phyloP scores from a whole-genome alignment of 805 yeast genomes.

The Sporopachydermia lactativora region DNA sequence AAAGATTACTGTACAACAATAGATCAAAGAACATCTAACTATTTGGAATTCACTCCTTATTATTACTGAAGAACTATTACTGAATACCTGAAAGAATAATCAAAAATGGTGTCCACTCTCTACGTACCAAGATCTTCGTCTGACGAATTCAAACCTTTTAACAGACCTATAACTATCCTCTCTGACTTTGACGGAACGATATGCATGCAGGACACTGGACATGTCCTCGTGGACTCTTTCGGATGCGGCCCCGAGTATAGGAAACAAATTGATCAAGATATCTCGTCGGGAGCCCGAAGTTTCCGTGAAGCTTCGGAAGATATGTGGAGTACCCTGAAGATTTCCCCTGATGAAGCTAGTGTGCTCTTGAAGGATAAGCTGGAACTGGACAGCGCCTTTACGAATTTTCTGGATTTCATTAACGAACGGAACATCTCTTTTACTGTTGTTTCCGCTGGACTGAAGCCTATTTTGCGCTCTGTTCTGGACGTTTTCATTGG shows the following conservation, averaged over 20 bases:
- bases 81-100: too few species aligned
- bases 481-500: constrained; percentile 27
- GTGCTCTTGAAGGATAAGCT: constrained; percentile 20
- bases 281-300: constrained; percentile 21
- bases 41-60: too few species aligned
- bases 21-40: background rate
- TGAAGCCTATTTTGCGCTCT: constrained; percentile 25
- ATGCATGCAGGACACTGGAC: constrained; percentile 29
- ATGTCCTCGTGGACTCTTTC: constrained; percentile 26
- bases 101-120: background rate
- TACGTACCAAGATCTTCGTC: background rate
- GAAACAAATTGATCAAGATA: constrained; percentile 21
- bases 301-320: constrained; percentile 28
- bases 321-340: constrained; percentile 29
- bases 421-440: constrained; percentile 24
- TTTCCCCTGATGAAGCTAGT: constrained; percentile 24
- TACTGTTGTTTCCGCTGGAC: constrained; percentile 29
- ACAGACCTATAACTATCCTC: constrained; percentile 3
- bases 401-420: constrained; percentile 22
- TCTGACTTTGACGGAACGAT: constrained; percentile 32
- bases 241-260: constrained; percentile 27
- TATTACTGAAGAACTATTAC: too few species aligned
- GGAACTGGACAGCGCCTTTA: constrained; percentile 26
- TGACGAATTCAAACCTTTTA: background rate
- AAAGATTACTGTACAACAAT: too few species aligned